These are phyloP conservation scores for Termitomyces sp. DNA, from an alignment of 768 basidiomycete species.

Conservation along the genomic window DNA sequence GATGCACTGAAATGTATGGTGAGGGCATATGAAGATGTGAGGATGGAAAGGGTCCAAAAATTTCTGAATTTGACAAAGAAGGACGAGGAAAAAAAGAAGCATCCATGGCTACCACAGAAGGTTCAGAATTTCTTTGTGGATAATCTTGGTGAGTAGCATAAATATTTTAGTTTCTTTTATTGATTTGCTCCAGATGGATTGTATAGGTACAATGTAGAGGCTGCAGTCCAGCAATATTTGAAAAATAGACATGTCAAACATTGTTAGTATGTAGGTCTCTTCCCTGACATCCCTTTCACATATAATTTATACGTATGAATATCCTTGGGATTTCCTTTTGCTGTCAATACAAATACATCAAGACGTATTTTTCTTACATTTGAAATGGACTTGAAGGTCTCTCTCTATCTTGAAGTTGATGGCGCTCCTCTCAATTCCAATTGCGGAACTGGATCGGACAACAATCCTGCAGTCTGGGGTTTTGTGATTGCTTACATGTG, in stretches of 20 bases:
- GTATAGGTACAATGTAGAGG: slow-evolving; percentile 22
- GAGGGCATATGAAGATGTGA: background rate
- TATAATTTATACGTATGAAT: too few relatives aligned
- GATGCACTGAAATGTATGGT: background rate
- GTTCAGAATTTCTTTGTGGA: slow-evolving; percentile 27
- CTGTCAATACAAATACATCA: too few relatives aligned
- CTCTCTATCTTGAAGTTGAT: too few relatives aligned
- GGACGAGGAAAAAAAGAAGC: slow-evolving; percentile 22
- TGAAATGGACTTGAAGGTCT: too few relatives aligned
- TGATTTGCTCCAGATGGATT: slow-evolving; percentile 15
- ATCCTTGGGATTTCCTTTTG: too few relatives aligned
- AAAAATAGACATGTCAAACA: background rate
- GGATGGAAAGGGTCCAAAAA: background rate
- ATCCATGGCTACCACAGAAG: slow-evolving; percentile 22
- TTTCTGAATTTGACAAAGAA: slow-evolving; percentile 28
- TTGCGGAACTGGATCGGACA: too few relatives aligned
- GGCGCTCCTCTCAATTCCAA: too few relatives aligned
- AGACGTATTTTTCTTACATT: too few relatives aligned
- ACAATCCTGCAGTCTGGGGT: too few relatives aligned
- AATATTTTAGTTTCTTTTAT: background rate
- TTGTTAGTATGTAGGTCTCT: too few relatives aligned
- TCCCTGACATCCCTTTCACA: too few relatives aligned
- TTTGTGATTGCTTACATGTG: too few relatives aligned
- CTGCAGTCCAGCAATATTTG: slow-evolving; percentile 19
- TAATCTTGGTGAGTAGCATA: slow-evolving; percentile 21